These are phyloP conservation scores for Camptophora hylomeconis DNA, from an alignment of 2,329 filamentous ascomycete genomes.

Conservation along the genomic window DNA sequence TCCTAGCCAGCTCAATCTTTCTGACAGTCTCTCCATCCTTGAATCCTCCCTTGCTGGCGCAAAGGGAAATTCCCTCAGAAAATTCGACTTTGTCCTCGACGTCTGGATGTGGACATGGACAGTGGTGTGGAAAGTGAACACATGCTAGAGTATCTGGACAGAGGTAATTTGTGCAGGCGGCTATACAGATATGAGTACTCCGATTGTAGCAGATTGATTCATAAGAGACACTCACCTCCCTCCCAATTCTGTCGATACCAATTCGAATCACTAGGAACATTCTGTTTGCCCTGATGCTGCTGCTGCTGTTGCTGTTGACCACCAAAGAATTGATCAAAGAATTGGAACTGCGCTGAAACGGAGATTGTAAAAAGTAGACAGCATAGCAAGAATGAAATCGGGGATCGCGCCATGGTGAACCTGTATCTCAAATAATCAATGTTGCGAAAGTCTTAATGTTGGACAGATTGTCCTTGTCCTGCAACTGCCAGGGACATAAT, in stretches of 20 bases:
- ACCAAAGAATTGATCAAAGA: constrained; percentile 98
- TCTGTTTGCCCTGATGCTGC: constrained; percentile 52
- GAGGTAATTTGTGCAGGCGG: constrained; percentile 84
- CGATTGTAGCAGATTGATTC: not conserved
- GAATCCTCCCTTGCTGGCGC: constrained; percentile 35
- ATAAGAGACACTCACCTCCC: constrained; percentile 9
- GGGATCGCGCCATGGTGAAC: too few relatives aligned
- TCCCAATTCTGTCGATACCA: constrained; percentile 66
- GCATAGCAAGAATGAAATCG: constrained; percentile 9
- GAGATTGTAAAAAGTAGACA: constrained; percentile 48
- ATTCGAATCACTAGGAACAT: constrained; percentile 69
- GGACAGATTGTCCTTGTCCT: too few relatives aligned
- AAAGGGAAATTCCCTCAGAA: constrained; percentile 35
- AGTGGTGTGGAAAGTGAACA: constrained; percentile 94
- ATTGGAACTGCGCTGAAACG: constrained; percentile 73
- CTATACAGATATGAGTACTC: constrained; percentile 30
- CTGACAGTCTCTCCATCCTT: constrained; percentile 32
- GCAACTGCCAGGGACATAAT: too few relatives aligned
- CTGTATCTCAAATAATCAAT: too few relatives aligned
- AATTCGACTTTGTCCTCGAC: constrained; percentile 64
- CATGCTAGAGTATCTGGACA: constrained; percentile 90
- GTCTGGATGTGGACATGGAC: constrained; percentile 71
- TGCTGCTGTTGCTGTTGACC: constrained; percentile 40
- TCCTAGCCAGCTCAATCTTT: constrained; percentile 37
- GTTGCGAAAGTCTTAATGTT: too few relatives aligned